Conservation (phyloP, 2,329 filamentous ascomycete species). For the Microcera coccophila region DNA sequence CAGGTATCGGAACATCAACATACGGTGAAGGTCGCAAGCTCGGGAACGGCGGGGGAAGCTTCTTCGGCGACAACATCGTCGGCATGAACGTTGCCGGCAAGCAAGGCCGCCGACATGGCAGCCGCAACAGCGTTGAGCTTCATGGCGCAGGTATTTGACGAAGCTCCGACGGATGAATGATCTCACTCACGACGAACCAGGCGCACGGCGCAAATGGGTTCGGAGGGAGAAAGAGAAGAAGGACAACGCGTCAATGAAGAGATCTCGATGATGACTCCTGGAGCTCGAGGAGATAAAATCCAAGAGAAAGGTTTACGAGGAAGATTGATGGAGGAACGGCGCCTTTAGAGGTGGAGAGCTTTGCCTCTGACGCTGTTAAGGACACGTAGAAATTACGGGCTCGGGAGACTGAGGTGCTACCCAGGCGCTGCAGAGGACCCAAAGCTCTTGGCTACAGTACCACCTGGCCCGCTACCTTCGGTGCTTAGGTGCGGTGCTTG, state of each 20-base stretch:
- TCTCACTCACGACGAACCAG: conserved; percentile 16
- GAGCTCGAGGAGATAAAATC: conserved; percentile 27
- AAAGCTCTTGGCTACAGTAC: too few relatives aligned
- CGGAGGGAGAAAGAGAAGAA: conserved; percentile 5
- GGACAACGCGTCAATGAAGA: conserved; percentile 7
- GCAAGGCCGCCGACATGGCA: conserved; percentile 67
- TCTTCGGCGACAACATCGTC: conserved; percentile 60
- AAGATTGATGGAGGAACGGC: conserved; percentile 20
- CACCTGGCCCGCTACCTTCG: too few relatives aligned
- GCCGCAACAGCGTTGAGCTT: conserved; percentile 78
- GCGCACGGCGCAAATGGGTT: conserved; percentile 19
- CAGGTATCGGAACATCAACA: conserved; percentile 38
- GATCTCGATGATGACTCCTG: conserved; percentile 16
- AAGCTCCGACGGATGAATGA: conserved; percentile 12
- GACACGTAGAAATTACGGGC: conserved; percentile 34
- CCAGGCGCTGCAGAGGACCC: too few relatives aligned
- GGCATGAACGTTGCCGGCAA: conserved; percentile 66
- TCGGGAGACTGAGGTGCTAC: too few relatives aligned
- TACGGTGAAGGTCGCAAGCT: conserved; percentile 84
- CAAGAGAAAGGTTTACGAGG: conserved; percentile 28
- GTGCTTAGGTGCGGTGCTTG: too few relatives aligned
- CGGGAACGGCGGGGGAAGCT: conserved; percentile 51
- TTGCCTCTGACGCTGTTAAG: conserved; percentile 27
- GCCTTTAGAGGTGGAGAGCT: conserved; percentile 29
- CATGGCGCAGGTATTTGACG: conserved; percentile 63